phyloP scores from a whole-genome alignment of 257 asterid genomes.

The Penstemon davidsonii region DNA sequence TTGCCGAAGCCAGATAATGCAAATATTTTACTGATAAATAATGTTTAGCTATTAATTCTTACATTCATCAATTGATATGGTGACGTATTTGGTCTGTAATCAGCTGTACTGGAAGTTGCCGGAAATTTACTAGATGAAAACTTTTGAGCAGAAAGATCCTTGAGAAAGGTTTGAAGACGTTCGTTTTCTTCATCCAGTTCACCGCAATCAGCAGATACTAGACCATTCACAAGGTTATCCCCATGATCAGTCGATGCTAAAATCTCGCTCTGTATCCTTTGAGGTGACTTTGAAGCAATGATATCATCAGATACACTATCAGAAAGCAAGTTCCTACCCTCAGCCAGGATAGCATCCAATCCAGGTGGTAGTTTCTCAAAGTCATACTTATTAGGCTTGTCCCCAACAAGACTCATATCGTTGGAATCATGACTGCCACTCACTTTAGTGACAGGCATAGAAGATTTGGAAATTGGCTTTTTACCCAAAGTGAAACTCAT shows the following conservation, averaged over 20 bases:
- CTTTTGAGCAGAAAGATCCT: slow-evolving; percentile 29
- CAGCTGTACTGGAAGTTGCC: slow-evolving; percentile 36
- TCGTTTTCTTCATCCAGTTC: slow-evolving; percentile 37
- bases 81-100: slow-evolving; percentile 35
- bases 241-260: slow-evolving; percentile 34
- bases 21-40: slow-evolving; percentile 16
- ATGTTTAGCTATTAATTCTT: slow-evolving; percentile 32
- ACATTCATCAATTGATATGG: slow-evolving; percentile 47
- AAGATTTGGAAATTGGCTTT: slow-evolving; percentile 37
- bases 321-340: slow-evolving; percentile 42
- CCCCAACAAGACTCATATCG: slow-evolving; percentile 90
- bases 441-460: slow-evolving; percentile 39
- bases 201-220: slow-evolving; percentile 38
- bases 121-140: slow-evolving; percentile 33
- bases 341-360: slow-evolving; percentile 65
- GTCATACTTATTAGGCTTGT: slow-evolving; percentile 59
- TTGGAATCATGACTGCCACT: slow-evolving; percentile 56
- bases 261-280: slow-evolving; percentile 28
- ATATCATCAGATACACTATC: slow-evolving; percentile 42
- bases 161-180: slow-evolving; percentile 27
- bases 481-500: slow-evolving; percentile 58
- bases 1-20: slow-evolving; percentile 21
- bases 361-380: slow-evolving; percentile 68
- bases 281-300: slow-evolving; percentile 40
- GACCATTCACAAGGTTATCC: slow-evolving; percentile 33